Base-by-base conservation (phyloP, 306 rosid species). In the Cyamopsis tetragonoloba region DNA sequence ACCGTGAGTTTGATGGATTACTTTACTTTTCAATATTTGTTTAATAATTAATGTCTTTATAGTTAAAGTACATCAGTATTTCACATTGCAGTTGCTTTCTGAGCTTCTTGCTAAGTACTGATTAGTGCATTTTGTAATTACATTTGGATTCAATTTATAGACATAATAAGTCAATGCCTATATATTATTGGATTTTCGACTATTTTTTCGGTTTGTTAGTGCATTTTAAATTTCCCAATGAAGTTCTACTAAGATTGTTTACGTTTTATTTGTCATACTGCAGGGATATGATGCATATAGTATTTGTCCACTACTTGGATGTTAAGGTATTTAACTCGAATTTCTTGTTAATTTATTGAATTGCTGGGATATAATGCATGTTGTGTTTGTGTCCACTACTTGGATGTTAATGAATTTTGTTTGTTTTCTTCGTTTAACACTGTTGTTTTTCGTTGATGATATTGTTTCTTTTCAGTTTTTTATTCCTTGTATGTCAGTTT, bases 271-370 rank as follows among this genome's bases (percentile, higher is more conserved):
- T 59, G 20, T 58, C 75, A 77, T 62, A 11, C 71, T 82, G 86
- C 87, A 91, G 97, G 91, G 87, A 84, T 57, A 81, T 91, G 87
- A 88, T 81, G 97, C 86, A 91, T 76, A 91, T 91, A 38, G 97
- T 91, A 76, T 91, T 91, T 73, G 97, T 91, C 65, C 97, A 91
- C 88, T 91, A 91, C 80, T 80, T 91, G 85, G 88, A 91, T 77
- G 91, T 91, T 12, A 84, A 91, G 97, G 97, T 91, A 86, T 64
- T n/a, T n/a, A n/a, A n/a, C n/a, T n/a, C n/a, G n/a, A n/a, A n/a
- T n/a, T n/a, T n/a, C n/a, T n/a, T n/a, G n/a, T 26, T 54, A 67
- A 66, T 49, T 26, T 59, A 17, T 58, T 77, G 77, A 58, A 11
- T 68, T 82, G 86, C 87, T 88, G 97, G 91, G 87, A 84, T 57